phyloP scores from a whole-genome alignment of 2,329 filamentous ascomycete species.

The Tolypocladium cylindrosporum region DNA sequence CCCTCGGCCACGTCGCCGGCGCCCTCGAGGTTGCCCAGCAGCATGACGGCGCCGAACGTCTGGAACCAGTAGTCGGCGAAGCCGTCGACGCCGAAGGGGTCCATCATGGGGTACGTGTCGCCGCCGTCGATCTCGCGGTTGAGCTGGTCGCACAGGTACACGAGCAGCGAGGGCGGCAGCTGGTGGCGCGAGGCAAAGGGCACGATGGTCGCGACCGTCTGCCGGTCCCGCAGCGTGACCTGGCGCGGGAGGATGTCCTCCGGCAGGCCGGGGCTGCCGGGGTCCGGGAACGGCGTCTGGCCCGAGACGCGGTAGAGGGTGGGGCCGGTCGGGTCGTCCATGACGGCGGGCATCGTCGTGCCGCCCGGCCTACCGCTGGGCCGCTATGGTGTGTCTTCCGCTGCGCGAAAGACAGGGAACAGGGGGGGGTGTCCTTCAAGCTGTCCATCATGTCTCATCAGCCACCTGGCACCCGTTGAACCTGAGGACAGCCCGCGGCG shows the following conservation, averaged over 20 bases:
- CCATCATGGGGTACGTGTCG: conserved; percentile 84
- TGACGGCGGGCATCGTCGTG: conserved; percentile 64
- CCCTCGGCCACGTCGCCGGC: conserved; percentile 47
- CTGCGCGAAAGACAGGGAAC: not conserved
- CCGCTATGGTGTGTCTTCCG: not conserved
- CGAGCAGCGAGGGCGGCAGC: conserved; percentile 64
- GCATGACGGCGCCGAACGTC: conserved; percentile 81
- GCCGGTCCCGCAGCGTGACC: conserved; percentile 73
- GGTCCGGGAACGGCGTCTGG: conserved; percentile 52
- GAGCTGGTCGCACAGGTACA: conserved; percentile 72
- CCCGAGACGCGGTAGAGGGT: conserved; percentile 63
- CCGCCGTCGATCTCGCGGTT: conserved; percentile 88
- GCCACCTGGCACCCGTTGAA: not conserved
- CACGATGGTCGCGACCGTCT: conserved; percentile 74
- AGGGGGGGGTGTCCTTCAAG: not conserved
- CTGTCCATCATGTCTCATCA: not conserved
- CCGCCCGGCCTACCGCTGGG: conserved; percentile 4
- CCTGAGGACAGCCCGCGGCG: not conserved
- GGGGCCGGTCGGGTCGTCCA: conserved; percentile 65
- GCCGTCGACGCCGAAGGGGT: conserved; percentile 60
- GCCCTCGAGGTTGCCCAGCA: conserved; percentile 63
- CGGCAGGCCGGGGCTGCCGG: conserved; percentile 53
- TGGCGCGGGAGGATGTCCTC: conserved; percentile 60
- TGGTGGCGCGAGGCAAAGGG: conserved; percentile 70
- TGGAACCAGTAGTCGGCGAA: conserved; percentile 87